Percentiles rank a stretch among this genome's conserved stretches.
Evolutionary conservation across 2,329 filamentous ascomycete species (phyloP).

Genomic region (Immersiporthe knoxdaviesiana): DNA sequence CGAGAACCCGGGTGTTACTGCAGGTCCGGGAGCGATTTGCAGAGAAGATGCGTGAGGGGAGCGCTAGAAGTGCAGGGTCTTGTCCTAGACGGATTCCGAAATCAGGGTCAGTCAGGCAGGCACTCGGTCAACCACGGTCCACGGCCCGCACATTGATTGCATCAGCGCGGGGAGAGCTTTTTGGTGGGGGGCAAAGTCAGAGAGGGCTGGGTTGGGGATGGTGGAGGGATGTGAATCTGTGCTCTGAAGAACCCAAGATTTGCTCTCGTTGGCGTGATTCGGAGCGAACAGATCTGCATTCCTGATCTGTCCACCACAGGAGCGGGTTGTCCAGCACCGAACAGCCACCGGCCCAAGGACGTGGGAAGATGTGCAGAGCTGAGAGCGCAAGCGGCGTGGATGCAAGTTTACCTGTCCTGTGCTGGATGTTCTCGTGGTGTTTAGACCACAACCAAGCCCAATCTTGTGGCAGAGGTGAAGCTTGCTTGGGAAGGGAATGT

Average conservation of each 20-base stretch:
- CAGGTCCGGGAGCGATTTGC: neutral
- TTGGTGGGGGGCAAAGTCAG: neutral
- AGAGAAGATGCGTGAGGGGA: neutral
- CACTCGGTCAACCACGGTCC: neutral
- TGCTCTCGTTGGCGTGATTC: neutral
- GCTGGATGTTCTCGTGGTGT: neutral
- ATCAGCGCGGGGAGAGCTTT: neutral
- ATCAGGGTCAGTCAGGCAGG: neutral
- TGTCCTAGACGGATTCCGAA: neutral
- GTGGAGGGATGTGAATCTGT: neutral
- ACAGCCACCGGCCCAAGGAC: no score
- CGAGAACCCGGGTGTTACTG: neutral
- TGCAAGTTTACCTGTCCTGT: conserved; percentile 6
- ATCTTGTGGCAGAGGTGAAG: neutral
- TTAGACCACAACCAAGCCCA: neutral
- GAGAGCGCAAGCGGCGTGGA: neutral
- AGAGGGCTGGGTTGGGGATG: no score
- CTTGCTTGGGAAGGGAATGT: neutral
- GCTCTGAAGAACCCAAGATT: neutral
- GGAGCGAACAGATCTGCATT: neutral
- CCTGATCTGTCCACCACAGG: neutral
- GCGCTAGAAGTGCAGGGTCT: conserved; percentile 12
- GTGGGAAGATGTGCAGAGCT: neutral
- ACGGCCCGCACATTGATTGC: neutral
- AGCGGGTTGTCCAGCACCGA: neutral